Percentiles rank a stretch among this genome's conserved stretches.
These are phyloP conservation scores for Septoria petroselini DNA, from an alignment of 2,329 filamentous ascomycete species.

Conservation along the genomic window DNA sequence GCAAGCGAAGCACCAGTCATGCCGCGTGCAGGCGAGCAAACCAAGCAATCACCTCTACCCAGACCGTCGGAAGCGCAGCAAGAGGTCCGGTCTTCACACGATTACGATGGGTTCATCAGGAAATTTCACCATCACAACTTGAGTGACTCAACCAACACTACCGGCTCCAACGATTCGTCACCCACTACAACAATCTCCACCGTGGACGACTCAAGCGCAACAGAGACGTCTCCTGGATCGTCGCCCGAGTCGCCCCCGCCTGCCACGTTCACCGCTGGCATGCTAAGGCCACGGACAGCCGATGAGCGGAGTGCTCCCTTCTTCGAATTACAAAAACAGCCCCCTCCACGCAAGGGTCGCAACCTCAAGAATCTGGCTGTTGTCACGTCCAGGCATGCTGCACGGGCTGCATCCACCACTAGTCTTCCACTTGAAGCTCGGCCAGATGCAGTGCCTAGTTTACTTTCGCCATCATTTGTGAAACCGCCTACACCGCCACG, in stretches of 20 bases:
- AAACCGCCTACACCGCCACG: conserved; percentile 69
- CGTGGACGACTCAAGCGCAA: conserved; percentile 83
- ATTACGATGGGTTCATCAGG: conserved; percentile 31
- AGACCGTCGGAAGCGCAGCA: conserved; percentile 18
- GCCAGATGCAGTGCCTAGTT: conserved; percentile 56
- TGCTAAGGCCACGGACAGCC: conserved; percentile 48
- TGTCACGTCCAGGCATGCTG: conserved; percentile 56
- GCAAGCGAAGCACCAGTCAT: conserved; percentile 21
- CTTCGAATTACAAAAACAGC: conserved; percentile 49
- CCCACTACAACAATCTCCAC: conserved; percentile 92
- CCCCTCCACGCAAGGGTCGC: conserved; percentile 62
- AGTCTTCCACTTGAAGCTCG: conserved; percentile 53
- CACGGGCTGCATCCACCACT: conserved; percentile 49
- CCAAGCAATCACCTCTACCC: conserved; percentile 27
- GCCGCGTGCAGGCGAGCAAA: conserved; percentile 28
- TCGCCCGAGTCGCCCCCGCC: conserved; percentile 84
- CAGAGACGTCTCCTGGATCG: conserved; percentile 85
- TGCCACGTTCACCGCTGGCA: conserved; percentile 63
- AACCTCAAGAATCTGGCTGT: conserved; percentile 84
- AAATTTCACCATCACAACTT: conserved; percentile 65
- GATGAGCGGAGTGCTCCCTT: conserved; percentile 54
- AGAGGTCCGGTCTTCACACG: conserved; percentile 18
- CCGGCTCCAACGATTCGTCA: conserved; percentile 87
- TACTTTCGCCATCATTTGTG: conserved; percentile 72
- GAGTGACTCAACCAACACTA: conserved; percentile 73